These are phyloP conservation scores for Candida koratica DNA, from an alignment of 805 yeast genomes.

Conservation along the genomic window DNA sequence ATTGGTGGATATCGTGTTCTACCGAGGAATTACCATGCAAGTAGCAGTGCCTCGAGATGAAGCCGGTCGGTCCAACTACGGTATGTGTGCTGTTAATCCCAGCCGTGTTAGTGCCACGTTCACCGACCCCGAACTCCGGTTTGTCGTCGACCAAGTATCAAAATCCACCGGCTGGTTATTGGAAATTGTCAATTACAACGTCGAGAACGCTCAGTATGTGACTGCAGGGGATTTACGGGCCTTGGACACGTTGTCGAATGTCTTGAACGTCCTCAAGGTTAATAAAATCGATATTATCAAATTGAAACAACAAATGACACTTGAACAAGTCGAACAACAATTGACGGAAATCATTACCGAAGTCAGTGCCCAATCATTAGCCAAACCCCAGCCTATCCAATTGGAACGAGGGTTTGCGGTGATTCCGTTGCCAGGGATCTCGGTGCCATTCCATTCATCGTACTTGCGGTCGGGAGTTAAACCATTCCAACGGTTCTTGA, in stretches of 20 bases:
- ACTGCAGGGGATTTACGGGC: constrained; percentile 98
- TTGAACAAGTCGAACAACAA: constrained; percentile 87
- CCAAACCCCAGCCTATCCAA: constrained; percentile 91
- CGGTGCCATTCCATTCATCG: constrained; percentile 99
- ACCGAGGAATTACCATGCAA: constrained; percentile 99
- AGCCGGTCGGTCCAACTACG: constrained; percentile 93
- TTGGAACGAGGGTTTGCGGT: constrained; percentile 97
- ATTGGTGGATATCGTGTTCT: constrained; percentile 94
- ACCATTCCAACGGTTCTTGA: constrained; percentile 97
- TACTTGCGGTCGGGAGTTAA: constrained; percentile 97
- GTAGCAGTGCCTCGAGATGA: constrained; percentile 99
- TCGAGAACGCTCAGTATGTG: constrained; percentile 97
- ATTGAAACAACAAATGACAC: constrained; percentile 72
- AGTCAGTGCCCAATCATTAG: constrained; percentile 73
- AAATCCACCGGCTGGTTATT: constrained; percentile 86
- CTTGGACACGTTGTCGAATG: constrained; percentile 88
- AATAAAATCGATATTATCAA: constrained; percentile 92
- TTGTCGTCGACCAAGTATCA: constrained; percentile 86
- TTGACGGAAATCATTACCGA: constrained; percentile 83
- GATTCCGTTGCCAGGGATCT: constrained; percentile 95
- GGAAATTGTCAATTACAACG: constrained; percentile 97
- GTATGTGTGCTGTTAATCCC: constrained; percentile 99
- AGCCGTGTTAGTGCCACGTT: constrained; percentile 85
- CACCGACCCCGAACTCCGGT: constrained; percentile 88
- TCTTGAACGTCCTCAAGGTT: constrained; percentile 85